phyloP scores from a whole-genome alignment of 139 green algal genomes.

The Microglena sp. region DNA sequence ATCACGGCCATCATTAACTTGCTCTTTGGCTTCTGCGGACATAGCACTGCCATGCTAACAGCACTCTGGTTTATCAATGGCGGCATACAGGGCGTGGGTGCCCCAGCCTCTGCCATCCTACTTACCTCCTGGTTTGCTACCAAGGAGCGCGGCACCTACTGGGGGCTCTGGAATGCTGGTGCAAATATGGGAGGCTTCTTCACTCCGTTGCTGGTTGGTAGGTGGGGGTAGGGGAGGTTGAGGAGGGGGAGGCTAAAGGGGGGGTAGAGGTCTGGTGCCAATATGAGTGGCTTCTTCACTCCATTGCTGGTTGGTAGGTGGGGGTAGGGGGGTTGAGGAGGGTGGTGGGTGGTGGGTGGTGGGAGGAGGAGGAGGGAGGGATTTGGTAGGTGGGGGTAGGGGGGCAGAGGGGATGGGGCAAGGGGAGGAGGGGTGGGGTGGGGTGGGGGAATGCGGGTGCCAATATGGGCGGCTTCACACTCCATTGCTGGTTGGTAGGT shows the following conservation, averaged over 20 bases:
- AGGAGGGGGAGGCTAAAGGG: no score
- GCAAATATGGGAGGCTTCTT: conserved; percentile 88
- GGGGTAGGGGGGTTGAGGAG: conserved; percentile 79
- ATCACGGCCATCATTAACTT: conserved; percentile 82
- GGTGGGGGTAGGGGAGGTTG: conserved; percentile 69
- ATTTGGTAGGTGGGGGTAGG: no score
- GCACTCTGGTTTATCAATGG: conserved; percentile 18
- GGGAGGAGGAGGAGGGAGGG: no score
- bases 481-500: conserved; percentile 69
- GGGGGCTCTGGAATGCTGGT: conserved; percentile 68
- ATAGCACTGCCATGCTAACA: conserved; percentile 46
- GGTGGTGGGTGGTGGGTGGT: no score
- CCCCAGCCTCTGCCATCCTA: conserved; percentile 74
- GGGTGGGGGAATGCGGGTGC: conserved; percentile 71
- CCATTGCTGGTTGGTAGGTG: conserved; percentile 69
- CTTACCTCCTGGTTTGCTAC: conserved; percentile 87
- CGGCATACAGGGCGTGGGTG: conserved; percentile 56
- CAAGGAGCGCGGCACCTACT: conserved; percentile 78
- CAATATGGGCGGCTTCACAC: conserved; percentile 87
- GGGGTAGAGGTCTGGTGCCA: conserved; percentile 75
- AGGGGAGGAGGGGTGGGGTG: no score
- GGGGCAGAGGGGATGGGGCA: no score
- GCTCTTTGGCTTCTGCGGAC: conserved; percentile 64
- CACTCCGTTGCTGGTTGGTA: conserved; percentile 74
- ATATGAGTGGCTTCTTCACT: conserved; percentile 80